Evolutionary conservation across 192 early-diverging fungal species (phyloP).

Genomic region (Linderina pennispora): DNA sequence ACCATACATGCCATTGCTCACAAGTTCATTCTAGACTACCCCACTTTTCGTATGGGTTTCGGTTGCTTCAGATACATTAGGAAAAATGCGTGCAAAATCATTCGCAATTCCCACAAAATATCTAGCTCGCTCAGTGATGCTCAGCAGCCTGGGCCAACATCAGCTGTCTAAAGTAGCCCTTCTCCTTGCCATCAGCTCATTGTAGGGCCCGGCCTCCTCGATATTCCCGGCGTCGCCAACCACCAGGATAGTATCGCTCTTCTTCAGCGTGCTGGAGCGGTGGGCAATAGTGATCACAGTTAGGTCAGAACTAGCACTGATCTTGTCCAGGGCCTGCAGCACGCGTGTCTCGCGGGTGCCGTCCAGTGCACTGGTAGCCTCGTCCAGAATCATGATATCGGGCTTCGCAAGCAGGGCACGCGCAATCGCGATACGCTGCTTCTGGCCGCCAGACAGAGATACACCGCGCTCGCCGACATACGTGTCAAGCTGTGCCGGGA

Average conservation of each 20-base stretch:
- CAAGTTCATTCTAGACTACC: no score
- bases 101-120: no score
- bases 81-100: no score
- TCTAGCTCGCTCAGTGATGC: constrained; percentile 3
- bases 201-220: constrained; percentile 63
- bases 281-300: constrained; percentile 76
- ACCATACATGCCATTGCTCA: no score
- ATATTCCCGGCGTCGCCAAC: constrained; percentile 53
- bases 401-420: constrained; percentile 75
- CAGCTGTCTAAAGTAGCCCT: constrained; percentile 49
- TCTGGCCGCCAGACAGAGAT: constrained; percentile 57
- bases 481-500: constrained; percentile 80
- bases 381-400: constrained; percentile 66
- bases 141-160: constrained; percentile 44
- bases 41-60: no score
- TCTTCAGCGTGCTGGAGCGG: constrained; percentile 72
- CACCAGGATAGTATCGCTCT: constrained; percentile 65
- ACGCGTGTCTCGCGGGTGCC: constrained; percentile 60
- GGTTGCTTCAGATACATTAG: no score
- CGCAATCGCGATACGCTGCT: constrained; percentile 67
- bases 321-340: constrained; percentile 58
- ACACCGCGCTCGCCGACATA: constrained; percentile 82
- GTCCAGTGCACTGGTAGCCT: constrained; percentile 74
- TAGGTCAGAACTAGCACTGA: no score
- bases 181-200: constrained; percentile 51